These are phyloP conservation scores for Neonectria punicea DNA, from an alignment of 2,329 filamentous ascomycete species.

Conservation along the genomic window DNA sequence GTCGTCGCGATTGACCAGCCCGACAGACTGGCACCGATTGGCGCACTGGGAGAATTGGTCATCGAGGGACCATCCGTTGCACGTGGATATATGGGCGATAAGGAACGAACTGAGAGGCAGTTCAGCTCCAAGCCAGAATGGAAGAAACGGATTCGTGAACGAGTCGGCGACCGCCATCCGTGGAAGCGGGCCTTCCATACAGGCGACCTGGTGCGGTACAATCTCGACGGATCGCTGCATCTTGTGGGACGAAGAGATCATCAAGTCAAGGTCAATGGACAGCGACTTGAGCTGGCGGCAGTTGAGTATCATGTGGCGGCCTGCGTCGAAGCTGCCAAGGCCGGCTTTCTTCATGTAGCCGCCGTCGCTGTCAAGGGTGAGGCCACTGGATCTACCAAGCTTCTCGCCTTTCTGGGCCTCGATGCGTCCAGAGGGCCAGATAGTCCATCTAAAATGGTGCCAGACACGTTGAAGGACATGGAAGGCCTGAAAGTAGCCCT, in stretches of 20 bases:
- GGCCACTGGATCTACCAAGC: neutral
- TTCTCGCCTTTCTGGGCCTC: conserved; percentile 2
- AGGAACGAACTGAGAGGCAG: neutral
- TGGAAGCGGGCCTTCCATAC: conserved; percentile 6
- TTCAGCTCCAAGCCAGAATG: neutral
- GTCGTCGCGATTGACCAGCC: neutral
- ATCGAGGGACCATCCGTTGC: neutral
- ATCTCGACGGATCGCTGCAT: neutral
- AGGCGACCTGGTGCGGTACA: conserved; percentile 7
- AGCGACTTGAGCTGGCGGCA: conserved; percentile 16
- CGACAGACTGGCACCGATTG: neutral
- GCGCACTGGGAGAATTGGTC: neutral
- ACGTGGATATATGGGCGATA: neutral
- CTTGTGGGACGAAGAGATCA: conserved; percentile 5
- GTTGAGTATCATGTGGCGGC: conserved; percentile 8
- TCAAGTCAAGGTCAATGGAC: conserved; percentile 15
- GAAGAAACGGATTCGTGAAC: neutral
- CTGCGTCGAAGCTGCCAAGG: conserved; percentile 1
- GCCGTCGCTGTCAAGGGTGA: neutral
- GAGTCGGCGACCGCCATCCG: neutral
- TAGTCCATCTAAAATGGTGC: neutral
- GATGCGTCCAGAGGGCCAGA: conserved; percentile 1
- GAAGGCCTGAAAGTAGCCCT: neutral
- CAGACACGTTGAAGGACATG: neutral
- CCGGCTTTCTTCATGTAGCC: conserved; percentile 1